Conservation (phyloP, 306 rosid genomes). For the Rosa rugosa region DNA sequence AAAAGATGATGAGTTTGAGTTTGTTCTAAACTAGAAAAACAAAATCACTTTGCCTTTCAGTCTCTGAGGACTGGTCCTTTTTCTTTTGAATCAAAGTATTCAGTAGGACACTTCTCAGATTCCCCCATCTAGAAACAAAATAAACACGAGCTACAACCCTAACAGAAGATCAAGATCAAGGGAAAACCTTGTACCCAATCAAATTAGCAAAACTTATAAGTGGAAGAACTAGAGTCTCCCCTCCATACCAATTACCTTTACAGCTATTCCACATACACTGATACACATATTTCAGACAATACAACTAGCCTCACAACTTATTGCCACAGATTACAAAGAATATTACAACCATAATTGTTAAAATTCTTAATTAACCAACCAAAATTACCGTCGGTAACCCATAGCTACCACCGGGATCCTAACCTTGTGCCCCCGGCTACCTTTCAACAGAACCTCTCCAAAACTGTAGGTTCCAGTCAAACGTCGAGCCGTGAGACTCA, state of each 20-base stretch:
- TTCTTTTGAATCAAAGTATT: too few species aligned
- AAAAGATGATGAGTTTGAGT: too few species aligned
- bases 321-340: constrained; percentile 95
- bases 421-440: constrained; percentile 93
- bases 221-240: constrained; percentile 60
- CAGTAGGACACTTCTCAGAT: too few species aligned
- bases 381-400: constrained; percentile 66
- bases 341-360: constrained; percentile 57
- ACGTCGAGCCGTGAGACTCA: constrained; percentile 69
- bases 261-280: constrained; percentile 53
- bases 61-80: too few species aligned
- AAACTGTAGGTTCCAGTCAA: constrained; percentile 73
- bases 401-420: constrained; percentile 90
- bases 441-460: constrained; percentile 87
- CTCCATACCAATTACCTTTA: constrained; percentile 61
- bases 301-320: constrained; percentile 66
- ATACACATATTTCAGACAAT: constrained; percentile 39
- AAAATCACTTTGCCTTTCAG: too few species aligned
- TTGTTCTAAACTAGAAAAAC: too few species aligned
- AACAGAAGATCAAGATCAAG: background rate
- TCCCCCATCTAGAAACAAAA: background rate
- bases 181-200: constrained; percentile 21
- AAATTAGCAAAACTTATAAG: constrained; percentile 57
- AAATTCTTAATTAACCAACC: constrained; percentile 34
- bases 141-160: background rate